Conservation (phyloP, 306 rosid genomes). For the Vigna mungo region DNA sequence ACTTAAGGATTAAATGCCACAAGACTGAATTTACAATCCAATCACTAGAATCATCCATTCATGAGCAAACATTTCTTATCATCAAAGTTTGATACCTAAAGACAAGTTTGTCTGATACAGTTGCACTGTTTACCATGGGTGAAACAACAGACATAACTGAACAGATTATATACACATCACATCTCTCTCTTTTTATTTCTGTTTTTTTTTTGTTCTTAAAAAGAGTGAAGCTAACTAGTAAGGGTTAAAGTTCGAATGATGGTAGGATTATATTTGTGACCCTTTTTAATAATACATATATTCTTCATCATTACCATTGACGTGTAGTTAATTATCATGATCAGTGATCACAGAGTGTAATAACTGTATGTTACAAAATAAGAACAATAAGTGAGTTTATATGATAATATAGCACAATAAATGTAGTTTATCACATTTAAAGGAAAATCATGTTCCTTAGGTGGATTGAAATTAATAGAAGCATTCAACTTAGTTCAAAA, state of each 20-base stretch:
- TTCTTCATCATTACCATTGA: constrained; percentile 19
- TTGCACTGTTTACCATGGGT: neutral
- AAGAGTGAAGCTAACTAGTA: neutral
- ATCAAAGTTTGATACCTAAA: neutral
- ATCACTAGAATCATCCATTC: neutral
- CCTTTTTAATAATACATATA: neutral
- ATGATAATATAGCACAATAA: too few species aligned
- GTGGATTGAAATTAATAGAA: too few species aligned
- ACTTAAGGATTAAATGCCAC: neutral
- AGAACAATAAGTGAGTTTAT: neutral
- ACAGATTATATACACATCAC: neutral
- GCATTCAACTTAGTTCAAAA: too few species aligned
- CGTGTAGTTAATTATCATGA: neutral
- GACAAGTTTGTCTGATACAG: neutral
- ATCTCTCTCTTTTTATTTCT: too few species aligned
- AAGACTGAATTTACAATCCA: neutral
- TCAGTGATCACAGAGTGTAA: neutral
- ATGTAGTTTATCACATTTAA: too few species aligned
- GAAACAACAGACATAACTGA: neutral
- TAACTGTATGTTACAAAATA: neutral
- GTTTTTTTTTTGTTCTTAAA: neutral
- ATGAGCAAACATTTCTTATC: constrained; percentile 14
- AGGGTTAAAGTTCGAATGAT: neutral
- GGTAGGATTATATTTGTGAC: constrained; percentile 4
- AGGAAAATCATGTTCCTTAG: too few species aligned